Evolutionary conservation across 1,139 yeast genomes (phyloP), one percentile per base, ranked within the genome.

Genomic region (Suzukiozyma palmioleophila): DNA sequence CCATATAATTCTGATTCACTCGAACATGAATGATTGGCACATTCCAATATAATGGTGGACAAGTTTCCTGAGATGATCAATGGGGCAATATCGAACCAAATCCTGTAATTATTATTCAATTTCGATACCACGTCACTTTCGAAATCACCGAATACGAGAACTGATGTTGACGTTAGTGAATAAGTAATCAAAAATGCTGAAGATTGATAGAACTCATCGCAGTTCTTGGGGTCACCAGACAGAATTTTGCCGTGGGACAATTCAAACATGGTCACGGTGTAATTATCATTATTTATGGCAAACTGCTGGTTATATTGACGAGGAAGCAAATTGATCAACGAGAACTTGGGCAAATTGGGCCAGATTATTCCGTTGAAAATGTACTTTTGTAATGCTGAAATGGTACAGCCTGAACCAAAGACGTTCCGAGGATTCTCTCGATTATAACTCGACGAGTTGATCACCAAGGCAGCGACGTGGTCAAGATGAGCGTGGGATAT

Each of bases 401-500:
- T 63, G 0, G 94, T 81, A 24, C 66, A 60, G 1, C 56, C 48
- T 5, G 80, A 61, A 0, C 87, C 95, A 45, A 69, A 75, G 1
- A 88, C 59, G 11, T 51, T 51, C 51, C 77, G 75, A 27, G 60
- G 50, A 26, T 50, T 47, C 13, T 32, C 35, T 27, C 47, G 41
- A 3, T 52, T 39, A 41, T 79, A 76, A 8, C 77, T 71, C 0
- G 95, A 87, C 4, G 90, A 77, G 54, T 88, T 88, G 38, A 88
- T 62, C 2, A 83, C 77, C 39, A 88, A 56, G 1, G 84, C 87
- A 4, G 75, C 60, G 14, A 87, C 70, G 56, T 89, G 97, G 58
- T 89, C 97, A 39, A 88, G 57, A 59, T 89, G 97, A 0, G 94
- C 79, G 60, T 89, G 97, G 1, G 96, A 79, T 29, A 89, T 72